Base-by-base conservation (phyloP, 345 rosid genomes). In the Acer campestre region DNA sequence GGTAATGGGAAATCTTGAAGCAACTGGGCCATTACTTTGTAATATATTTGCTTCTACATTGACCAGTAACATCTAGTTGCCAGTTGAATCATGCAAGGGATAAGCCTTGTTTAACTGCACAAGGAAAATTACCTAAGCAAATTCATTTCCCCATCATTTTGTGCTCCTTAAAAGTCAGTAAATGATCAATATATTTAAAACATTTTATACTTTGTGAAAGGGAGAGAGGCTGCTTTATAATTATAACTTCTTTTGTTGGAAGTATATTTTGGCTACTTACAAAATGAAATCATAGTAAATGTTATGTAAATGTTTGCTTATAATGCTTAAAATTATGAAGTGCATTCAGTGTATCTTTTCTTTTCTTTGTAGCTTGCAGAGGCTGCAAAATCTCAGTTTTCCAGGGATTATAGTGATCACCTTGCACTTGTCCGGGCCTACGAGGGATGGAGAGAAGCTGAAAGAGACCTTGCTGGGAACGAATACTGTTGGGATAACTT, bases 401-500 rank as follows among this genome's bases (percentile, higher is more conserved):
- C 99, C 38, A 77, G 67, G 79, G 93, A 91, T 87, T 80, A 86
- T 71, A 95, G 99, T 71, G 99, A 95, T 74, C 98, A 95, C 76
- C 91, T 93, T 77, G 97, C 98, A 2, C 93, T 95, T 83, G 88
- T 92, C 18, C 90, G 94, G 70, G 98, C 98, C 73, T 93, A 88
- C 31, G 90, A 93, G 76, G 96, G 98, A 80, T 93, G 98, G 98
- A 85, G 80, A 83, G 91, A 84, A 69, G 97, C 97, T 73, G 99
- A 95, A 78, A 80, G 62, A 70, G 86, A 88, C 79, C 84, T 86
- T 84, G 83, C 88, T 70, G 93, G 91, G 44, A 88, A 89, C 76
- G 99, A 95, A 22, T 95, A 87, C 80, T 93, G 99, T 84, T 95
- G 99, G 98, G 93, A 84, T 78, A 91, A 93, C 81, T 93, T 93